Evolutionary conservation across 2,329 filamentous ascomycete genomes (phyloP).

Genomic region (Aspergillus quadrilineatus): DNA sequence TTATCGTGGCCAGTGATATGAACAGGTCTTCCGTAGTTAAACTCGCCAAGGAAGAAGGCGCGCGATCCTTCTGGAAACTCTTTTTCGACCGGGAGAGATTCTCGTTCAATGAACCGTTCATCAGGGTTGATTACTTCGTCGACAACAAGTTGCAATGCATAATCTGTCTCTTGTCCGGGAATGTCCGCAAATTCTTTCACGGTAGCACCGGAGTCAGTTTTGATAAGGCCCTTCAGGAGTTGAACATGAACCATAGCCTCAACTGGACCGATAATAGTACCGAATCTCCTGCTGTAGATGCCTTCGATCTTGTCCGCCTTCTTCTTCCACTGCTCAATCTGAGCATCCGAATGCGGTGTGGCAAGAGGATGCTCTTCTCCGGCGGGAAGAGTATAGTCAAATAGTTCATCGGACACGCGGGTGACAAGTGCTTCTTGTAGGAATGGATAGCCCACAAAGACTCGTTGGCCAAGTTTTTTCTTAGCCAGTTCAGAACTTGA

Average conservation of each 20-base stretch:
- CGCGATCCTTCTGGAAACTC: constrained; percentile 82
- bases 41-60: constrained; percentile 92
- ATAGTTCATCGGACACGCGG: constrained; percentile 87
- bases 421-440: constrained; percentile 89
- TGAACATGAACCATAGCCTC: constrained; percentile 90
- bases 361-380: constrained; percentile 65
- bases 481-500: constrained; percentile 72
- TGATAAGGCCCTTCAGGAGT: constrained; percentile 85
- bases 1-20: constrained; percentile 72
- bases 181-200: constrained; percentile 91
- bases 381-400: constrained; percentile 74
- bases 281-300: constrained; percentile 86
- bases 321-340: constrained; percentile 79
- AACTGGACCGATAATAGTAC: constrained; percentile 79
- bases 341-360: constrained; percentile 69
- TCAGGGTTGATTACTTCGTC: constrained; percentile 89
- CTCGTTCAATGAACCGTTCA: constrained; percentile 86
- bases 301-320: constrained; percentile 82
- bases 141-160: constrained; percentile 87
- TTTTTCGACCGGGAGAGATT: constrained; percentile 82
- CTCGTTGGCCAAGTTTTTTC: constrained; percentile 75
- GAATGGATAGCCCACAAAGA: constrained; percentile 93
- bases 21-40: constrained; percentile 86
- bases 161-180: constrained; percentile 80
- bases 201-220: constrained; percentile 86